Base-by-base conservation (phyloP, 768 basidiomycete genomes). In the Hygrophoropsis aurantiaca region DNA sequence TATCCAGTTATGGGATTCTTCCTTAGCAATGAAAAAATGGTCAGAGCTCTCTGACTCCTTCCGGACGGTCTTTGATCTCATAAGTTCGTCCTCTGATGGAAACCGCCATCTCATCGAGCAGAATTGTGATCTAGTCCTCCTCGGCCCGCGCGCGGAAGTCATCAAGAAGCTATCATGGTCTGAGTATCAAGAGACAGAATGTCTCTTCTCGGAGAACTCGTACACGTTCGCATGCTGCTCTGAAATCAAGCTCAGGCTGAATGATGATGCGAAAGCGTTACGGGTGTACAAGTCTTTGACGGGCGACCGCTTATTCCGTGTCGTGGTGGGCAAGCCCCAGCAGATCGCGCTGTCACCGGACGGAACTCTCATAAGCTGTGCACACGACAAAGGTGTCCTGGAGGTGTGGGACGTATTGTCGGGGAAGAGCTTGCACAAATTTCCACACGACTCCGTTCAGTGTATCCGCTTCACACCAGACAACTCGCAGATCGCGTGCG, bases 401-500 rank as follows among this genome's bases (percentile, higher is more conserved):
- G 47, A 58, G 40, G n/a, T 58, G 44, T 58, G 57, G 57, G 53
- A 52, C 30, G 26, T 51, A n/a, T 49, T 52, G 10, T 58, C 49
- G 3, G 33, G 19, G 6, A 11, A 41, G 3, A 23, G 36, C 16
- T 50, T 33, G 11, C 38, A 53, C 42, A 30, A 30, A 30, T 7
- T 13, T 4, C 40, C 40, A 10, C 3, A 10, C 25, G 40, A 33
- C 0, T 20, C 48, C 15, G 35, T 24, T 0, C 44, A 41, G 0
- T 21, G 13, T 6, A 30, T 64, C 35, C 13, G 35, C 10, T 64
- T 60, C 40, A 60, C 60, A 7, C 40, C 34, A 9, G 44, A 56
- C 20, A 53, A 46, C 5, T 23, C 20, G 20, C 27, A 42, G 5
- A 48, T 64, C 37, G 47, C 58, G 19, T 57, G 61, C 0, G 64